Conservation (phyloP, 2,329 filamentous ascomycete genomes). For the Stemphylium beticola region DNA sequence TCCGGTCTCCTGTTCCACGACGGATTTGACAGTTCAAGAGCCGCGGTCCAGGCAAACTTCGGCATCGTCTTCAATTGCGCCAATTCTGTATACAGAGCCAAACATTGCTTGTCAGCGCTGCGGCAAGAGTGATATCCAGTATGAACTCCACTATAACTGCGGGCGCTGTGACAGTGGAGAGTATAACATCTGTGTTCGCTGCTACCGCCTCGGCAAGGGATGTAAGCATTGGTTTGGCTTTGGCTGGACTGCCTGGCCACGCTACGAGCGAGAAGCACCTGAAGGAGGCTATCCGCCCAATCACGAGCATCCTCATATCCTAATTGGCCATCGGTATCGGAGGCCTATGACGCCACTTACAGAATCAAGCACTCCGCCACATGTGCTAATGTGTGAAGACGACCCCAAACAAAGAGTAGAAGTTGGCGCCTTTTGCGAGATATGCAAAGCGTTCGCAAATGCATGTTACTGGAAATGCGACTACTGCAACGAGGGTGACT, state of each 20-base stretch:
- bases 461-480: constrained; percentile 91
- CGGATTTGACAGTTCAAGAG: constrained; percentile 32
- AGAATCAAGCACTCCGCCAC: constrained; percentile 29
- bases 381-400: constrained; percentile 61
- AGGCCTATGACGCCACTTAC: constrained; percentile 33
- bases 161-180: constrained; percentile 69
- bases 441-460: constrained; percentile 75
- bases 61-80: constrained; percentile 18
- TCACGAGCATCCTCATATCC: constrained; percentile 59
- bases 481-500: constrained; percentile 87
- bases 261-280: constrained; percentile 62
- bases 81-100: constrained; percentile 68
- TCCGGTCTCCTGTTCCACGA: constrained; percentile 37
- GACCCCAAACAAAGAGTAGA: constrained; percentile 73
- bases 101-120: constrained; percentile 77
- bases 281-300: constrained; percentile 50
- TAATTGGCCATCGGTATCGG: constrained; percentile 56
- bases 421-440: constrained; percentile 82
- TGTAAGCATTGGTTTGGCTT: constrained; percentile 92
- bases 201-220: constrained; percentile 77
- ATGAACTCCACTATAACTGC: constrained; percentile 87
- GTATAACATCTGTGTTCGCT: constrained; percentile 81
- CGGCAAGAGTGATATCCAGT: constrained; percentile 74
- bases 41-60: constrained; percentile 25
- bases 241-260: constrained; percentile 71